These are phyloP conservation scores for Termitomyces sp. DNA, from an alignment of 768 basidiomycete genomes.

Conservation along the genomic window DNA sequence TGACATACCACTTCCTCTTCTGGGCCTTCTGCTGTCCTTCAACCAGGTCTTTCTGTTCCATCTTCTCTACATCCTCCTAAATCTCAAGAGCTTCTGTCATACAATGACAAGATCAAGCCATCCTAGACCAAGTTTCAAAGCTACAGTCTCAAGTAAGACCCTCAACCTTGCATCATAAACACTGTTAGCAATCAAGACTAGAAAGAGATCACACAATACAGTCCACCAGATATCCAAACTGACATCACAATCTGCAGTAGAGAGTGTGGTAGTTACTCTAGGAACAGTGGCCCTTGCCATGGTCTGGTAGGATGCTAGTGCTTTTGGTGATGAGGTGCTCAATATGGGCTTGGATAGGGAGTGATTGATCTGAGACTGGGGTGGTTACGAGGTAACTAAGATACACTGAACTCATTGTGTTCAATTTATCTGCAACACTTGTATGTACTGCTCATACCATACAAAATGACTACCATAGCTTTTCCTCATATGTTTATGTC, in stretches of 20 bases:
- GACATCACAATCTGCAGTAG: constrained; percentile 81
- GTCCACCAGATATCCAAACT: constrained; percentile 99
- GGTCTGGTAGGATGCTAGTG: constrained; percentile 38
- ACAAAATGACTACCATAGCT: too few species aligned
- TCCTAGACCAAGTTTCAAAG: constrained; percentile 80
- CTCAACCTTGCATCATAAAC: constrained; percentile 97
- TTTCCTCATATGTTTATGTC: too few species aligned
- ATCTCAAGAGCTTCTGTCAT: constrained; percentile 97
- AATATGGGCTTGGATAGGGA: constrained; percentile 9
- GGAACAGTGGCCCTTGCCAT: constrained; percentile 63
- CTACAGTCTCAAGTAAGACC: constrained; percentile 82
- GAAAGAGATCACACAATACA: constrained; percentile 93
- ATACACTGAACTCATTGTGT: too few species aligned
- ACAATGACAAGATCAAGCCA: constrained; percentile 89
- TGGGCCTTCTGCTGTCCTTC: constrained; percentile 61
- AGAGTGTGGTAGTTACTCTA: constrained; percentile 82
- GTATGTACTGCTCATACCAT: too few species aligned
- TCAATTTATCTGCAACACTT: too few species aligned
- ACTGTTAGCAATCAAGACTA: constrained; percentile 92
- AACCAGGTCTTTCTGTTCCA: constrained; percentile 61
- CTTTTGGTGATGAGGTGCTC: constrained; percentile 4
- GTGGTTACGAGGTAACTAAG: too few species aligned
- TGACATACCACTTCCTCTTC: constrained; percentile 75
- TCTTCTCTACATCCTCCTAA: constrained; percentile 84
- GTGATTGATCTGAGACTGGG: constrained; percentile 9